These are phyloP conservation scores for Penicillium longicatenatum DNA, from an alignment of 495 filamentous ascomycete species.

Conservation along the genomic window DNA sequence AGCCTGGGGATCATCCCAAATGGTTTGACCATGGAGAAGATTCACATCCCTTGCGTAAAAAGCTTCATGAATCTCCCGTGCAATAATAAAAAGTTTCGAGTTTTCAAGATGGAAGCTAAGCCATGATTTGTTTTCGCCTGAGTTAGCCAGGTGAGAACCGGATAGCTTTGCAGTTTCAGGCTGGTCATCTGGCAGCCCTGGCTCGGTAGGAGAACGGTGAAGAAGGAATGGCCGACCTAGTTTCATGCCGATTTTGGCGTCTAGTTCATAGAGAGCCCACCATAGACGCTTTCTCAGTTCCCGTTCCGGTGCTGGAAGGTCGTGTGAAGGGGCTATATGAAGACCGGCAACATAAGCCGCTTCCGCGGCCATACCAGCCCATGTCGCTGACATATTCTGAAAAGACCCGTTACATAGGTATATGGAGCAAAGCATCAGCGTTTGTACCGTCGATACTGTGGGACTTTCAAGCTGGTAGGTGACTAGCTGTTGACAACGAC, in stretches of 20 bases:
- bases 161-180: conserved; percentile 33
- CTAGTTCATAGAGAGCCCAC: conserved; percentile 53
- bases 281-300: conserved; percentile 52
- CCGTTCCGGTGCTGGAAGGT: conserved; percentile 33
- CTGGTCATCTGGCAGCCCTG: conserved; percentile 41
- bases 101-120: conserved; percentile 29
- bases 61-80: conserved; percentile 35
- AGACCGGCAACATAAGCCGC: conserved; percentile 55
- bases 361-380: conserved; percentile 43
- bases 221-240: conserved; percentile 51
- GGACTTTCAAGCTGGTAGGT: conserved; percentile 50
- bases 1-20: conserved; percentile 15
- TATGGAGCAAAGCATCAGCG: conserved; percentile 45
- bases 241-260: conserved; percentile 52
- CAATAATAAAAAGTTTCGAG: conserved; percentile 39
- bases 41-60: conserved; percentile 33
- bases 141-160: conserved; percentile 38
- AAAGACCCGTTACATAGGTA: conserved; percentile 51
- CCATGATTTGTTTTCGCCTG: conserved; percentile 8
- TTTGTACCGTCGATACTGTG: conserved; percentile 53
- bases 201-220: conserved; percentile 34
- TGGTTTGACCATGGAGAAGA: conserved; percentile 13
- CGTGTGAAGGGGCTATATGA: conserved; percentile 46
- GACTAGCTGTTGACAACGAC: conserved; percentile 48
- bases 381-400: conserved; percentile 50